Evolutionary conservation across 106 monocot genomes (phyloP).

Genomic region (Allium fistulosum): DNA sequence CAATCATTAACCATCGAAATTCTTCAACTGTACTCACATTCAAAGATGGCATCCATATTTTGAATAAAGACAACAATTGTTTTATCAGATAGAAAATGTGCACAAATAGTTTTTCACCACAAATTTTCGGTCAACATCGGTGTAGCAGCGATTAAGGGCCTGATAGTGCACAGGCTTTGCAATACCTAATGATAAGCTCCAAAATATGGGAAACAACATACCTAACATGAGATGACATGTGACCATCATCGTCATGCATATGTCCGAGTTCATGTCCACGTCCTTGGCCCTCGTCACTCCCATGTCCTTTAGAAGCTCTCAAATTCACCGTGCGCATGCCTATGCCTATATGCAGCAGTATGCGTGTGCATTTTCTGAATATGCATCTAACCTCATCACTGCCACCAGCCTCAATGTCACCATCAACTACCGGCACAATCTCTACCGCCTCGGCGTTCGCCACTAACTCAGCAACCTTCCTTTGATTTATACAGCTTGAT

Average conservation of each 20-base stretch:
- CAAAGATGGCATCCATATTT: too few species aligned
- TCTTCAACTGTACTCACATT: too few species aligned
- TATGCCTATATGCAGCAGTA: conserved; percentile 22
- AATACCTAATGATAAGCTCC: too few species aligned
- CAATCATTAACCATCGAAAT: too few species aligned
- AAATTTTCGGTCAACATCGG: too few species aligned
- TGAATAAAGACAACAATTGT: too few species aligned
- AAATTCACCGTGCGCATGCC: conserved; percentile 4
- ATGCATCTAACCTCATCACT: conserved; percentile 19
- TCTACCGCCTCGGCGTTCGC: conserved; percentile 2
- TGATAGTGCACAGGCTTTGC: too few species aligned
- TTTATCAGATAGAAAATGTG: too few species aligned
- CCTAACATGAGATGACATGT: conserved; percentile 30
- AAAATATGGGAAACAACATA: too few species aligned
- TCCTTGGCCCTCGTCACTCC: background rate
- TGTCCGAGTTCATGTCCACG: conserved; percentile 4
- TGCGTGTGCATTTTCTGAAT: conserved; percentile 46
- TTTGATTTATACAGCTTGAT: too few species aligned
- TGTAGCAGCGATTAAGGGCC: too few species aligned
- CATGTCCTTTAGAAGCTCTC: background rate
- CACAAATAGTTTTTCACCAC: too few species aligned
- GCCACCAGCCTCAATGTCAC: background rate
- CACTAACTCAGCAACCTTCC: conserved; percentile 13
- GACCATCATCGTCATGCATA: conserved; percentile 1
- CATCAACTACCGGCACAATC: conserved; percentile 4